These are phyloP conservation scores for Astrothelium subdiscretum DNA, from an alignment of 495 filamentous ascomycete species.

Conservation along the genomic window DNA sequence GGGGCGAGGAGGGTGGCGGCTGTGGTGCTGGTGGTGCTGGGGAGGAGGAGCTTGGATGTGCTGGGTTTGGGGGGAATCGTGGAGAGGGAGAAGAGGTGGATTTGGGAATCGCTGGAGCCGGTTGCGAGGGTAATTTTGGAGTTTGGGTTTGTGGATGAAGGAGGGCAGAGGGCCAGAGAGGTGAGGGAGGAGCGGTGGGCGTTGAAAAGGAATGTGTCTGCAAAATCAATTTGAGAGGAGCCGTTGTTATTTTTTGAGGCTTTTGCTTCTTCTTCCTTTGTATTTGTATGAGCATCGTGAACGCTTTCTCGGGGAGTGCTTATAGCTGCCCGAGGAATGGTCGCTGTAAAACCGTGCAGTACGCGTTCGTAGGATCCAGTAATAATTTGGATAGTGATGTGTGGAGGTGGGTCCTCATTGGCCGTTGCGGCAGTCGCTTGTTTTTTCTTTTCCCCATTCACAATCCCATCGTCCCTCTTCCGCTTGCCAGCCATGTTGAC, in stretches of 20 bases:
- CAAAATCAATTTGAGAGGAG: constrained; percentile 45
- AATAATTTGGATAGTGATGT: constrained; percentile 64
- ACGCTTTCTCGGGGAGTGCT: background rate
- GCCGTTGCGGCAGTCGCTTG: background rate
- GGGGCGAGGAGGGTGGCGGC: constrained; percentile 29
- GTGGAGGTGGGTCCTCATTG: background rate
- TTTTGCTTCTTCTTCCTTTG: background rate
- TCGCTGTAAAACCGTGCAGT: constrained; percentile 80
- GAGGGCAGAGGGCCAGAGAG: constrained; percentile 76
- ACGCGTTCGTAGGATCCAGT: constrained; percentile 92
- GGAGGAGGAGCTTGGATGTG: constrained; percentile 3
- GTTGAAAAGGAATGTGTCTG: constrained; percentile 92
- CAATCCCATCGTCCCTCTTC: constrained; percentile 6
- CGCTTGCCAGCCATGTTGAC: constrained; percentile 6
- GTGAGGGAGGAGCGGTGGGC: constrained; percentile 85
- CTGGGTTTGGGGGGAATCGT: constrained; percentile 44
- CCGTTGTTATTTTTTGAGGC: background rate
- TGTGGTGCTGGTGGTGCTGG: constrained; percentile 11
- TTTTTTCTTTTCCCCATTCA: background rate
- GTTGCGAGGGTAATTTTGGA: constrained; percentile 75
- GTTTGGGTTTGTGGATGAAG: constrained; percentile 44
- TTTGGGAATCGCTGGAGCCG: constrained; percentile 81
- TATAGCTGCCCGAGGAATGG: constrained; percentile 34
- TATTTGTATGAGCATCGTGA: background rate
- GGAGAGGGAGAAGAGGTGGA: constrained; percentile 89